Conservation (phyloP, 345 rosid species). For the Eucalyptus erythrocorys region DNA sequence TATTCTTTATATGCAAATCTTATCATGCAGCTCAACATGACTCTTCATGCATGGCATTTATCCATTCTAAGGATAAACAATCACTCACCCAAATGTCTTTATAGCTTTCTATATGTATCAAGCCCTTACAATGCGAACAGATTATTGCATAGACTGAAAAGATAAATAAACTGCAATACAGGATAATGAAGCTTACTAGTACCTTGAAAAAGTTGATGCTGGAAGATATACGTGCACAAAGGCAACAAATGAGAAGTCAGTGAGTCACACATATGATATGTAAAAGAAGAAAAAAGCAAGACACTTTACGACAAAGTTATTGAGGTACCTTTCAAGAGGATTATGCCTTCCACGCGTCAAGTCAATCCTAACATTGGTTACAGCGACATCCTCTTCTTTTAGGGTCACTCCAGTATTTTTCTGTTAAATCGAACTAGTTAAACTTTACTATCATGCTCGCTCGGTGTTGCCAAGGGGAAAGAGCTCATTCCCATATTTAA, state of each 20-base stretch:
- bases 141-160: not conserved
- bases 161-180: not conserved
- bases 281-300: not conserved
- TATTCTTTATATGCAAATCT: not conserved
- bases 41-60: not conserved
- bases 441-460: not conserved
- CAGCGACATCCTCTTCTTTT: conserved; percentile 70
- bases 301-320: not conserved
- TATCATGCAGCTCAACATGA: not conserved
- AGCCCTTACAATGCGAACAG: not conserved
- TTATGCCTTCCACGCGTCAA: conserved; percentile 78
- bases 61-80: not conserved
- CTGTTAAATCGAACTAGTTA: conserved; percentile 12
- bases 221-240: conserved; percentile 6
- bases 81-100: not conserved
- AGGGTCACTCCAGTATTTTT: conserved; percentile 46
- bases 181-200: not conserved
- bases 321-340: conserved; percentile 74
- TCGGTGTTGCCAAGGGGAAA: not conserved
- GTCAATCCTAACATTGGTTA: conserved; percentile 81
- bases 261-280: not conserved
- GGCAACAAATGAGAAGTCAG: not conserved
- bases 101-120: not conserved
- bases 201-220: conserved; percentile 97
- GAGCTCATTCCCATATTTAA: not conserved